phyloP scores from a whole-genome alignment of 208 protist species.

The Perkinsela sp. region DNA sequence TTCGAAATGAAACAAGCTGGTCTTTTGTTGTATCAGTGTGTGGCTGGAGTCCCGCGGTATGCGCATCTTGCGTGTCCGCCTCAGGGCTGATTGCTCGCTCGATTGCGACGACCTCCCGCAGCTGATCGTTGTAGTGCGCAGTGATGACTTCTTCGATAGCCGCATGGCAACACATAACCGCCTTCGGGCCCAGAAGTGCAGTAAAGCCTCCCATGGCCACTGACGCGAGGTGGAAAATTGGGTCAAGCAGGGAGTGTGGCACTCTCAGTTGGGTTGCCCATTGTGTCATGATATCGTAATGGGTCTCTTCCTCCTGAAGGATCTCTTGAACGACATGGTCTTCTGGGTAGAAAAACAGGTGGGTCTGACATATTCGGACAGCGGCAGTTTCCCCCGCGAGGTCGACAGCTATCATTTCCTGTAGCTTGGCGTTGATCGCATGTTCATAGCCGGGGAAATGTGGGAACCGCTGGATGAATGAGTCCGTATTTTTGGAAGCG shows the following conservation, averaged over 20 bases:
- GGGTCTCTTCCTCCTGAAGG: constrained; percentile 31
- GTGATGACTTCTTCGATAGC: constrained; percentile 47
- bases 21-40: constrained; percentile 28
- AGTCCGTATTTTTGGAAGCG: no score
- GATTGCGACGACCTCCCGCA: constrained; percentile 27
- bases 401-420: constrained; percentile 41
- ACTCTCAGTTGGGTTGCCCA: constrained; percentile 26
- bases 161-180: constrained; percentile 59
- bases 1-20: constrained; percentile 27
- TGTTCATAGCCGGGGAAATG: neutral
- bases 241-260: constrained; percentile 20
- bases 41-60: constrained; percentile 5
- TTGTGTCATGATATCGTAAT: constrained; percentile 31
- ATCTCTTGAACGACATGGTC: constrained; percentile 36
- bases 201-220: constrained; percentile 33
- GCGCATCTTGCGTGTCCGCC: constrained; percentile 9
- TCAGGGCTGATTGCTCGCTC: constrained; percentile 7
- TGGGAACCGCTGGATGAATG: no score
- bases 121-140: constrained; percentile 56
- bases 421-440: constrained; percentile 12
- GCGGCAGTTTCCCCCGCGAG: constrained; percentile 43
- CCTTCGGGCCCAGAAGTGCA: constrained; percentile 30
- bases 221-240: constrained; percentile 26
- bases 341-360: constrained; percentile 27
- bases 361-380: constrained; percentile 28